Conservation (phyloP, 495 filamentous ascomycete species). For the Neurospora terricola region DNA sequence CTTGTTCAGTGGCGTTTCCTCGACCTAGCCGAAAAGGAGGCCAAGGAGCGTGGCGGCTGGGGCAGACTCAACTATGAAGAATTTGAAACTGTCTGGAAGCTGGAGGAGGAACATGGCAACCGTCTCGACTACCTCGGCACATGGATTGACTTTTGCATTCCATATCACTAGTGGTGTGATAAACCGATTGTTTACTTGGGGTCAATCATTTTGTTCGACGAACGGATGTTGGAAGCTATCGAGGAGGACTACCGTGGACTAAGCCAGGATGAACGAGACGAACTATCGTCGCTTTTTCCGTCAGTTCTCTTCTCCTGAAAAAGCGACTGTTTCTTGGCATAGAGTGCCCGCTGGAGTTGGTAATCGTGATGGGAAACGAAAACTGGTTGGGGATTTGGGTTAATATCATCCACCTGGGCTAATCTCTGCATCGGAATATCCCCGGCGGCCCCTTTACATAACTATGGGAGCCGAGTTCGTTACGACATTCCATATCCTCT, state of each 20-base stretch:
- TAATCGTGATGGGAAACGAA: background rate
- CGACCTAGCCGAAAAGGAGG: constrained; percentile 55
- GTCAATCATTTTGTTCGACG: background rate
- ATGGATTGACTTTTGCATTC: constrained; percentile 75
- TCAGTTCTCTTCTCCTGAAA: background rate
- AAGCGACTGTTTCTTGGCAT: background rate
- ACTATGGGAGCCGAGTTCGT: background rate
- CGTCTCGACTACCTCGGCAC: constrained; percentile 65
- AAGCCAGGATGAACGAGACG: background rate
- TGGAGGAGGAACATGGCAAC: constrained; percentile 42
- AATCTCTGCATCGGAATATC: background rate
- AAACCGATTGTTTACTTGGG: background rate
- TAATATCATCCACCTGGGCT: background rate
- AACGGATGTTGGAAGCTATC: background rate
- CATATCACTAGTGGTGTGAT: constrained; percentile 20
- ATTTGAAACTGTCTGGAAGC: constrained; percentile 61
- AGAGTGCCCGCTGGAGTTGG: background rate
- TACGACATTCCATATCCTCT: background rate
- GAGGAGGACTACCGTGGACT: background rate
- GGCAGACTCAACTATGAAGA: constrained; percentile 62
- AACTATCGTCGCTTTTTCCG: background rate
- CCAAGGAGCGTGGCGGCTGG: constrained; percentile 58
- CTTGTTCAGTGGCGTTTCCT: constrained; percentile 44
- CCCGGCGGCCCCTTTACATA: background rate
- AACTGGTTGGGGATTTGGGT: background rate